A percentile compares a stretch with the other conserved stretches of the same genome.
Conservation (phyloP, 108 stramenopile genomes). For the Craspedostauros australis region DNA sequence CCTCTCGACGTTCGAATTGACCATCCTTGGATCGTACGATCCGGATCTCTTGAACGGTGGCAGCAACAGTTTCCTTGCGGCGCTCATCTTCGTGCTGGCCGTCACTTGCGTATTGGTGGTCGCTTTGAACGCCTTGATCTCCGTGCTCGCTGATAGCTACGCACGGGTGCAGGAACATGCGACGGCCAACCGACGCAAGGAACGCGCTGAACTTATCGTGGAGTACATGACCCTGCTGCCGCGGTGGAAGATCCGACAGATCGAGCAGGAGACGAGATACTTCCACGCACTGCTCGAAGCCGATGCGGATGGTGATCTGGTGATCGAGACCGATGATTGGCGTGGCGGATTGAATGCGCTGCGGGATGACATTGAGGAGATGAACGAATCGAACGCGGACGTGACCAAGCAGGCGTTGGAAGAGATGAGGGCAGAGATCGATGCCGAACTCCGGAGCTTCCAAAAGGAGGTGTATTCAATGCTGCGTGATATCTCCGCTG, state of each 20-base stretch:
- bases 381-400: constrained; percentile 1
- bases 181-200: constrained; percentile 22
- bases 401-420: constrained; percentile 8
- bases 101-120: constrained; percentile 27
- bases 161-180: constrained; percentile 31
- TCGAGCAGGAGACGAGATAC: constrained; percentile 29
- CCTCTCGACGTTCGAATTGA: constrained; percentile 27
- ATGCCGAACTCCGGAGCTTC: constrained; percentile 8
- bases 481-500: constrained; percentile 7
- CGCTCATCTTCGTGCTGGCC: constrained; percentile 19
- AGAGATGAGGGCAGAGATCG: constrained; percentile 11
- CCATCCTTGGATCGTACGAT: constrained; percentile 29
- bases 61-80: constrained; percentile 3
- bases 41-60: constrained; percentile 9
- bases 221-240: constrained; percentile 36
- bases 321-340: constrained; percentile 26
- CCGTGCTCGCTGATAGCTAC: constrained; percentile 29
- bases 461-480: constrained; percentile 6
- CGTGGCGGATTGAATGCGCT: constrained; percentile 33
- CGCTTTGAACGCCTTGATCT: constrained; percentile 34
- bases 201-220: constrained; percentile 31
- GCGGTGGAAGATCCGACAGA: constrained; percentile 19
- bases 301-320: constrained; percentile 26
- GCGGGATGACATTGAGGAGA: constrained; percentile 18
- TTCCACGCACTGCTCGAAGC: constrained; percentile 22